phyloP scores from a whole-genome alignment of 306 rosid species.

The Cucurbita maxima region DNA sequence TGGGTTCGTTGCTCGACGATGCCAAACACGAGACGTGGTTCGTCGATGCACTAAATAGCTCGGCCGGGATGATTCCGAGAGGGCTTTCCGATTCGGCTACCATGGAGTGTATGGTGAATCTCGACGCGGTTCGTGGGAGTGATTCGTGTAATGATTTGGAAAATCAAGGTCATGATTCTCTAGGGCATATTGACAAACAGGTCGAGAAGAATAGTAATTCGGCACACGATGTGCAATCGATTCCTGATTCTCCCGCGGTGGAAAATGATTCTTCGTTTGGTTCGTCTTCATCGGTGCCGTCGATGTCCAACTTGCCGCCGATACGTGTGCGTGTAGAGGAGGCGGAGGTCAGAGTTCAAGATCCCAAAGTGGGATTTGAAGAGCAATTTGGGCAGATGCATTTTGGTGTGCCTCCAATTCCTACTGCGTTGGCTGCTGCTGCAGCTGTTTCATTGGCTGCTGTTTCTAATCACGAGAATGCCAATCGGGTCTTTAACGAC shows the following conservation, averaged over 20 bases:
- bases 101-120: conserved; percentile 31
- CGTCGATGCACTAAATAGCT: conserved; percentile 72
- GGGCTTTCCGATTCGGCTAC: conserved; percentile 57
- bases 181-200: conserved; percentile 22
- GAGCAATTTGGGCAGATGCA: conserved; percentile 58
- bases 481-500: conserved; percentile 42
- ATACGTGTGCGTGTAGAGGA: conserved; percentile 66
- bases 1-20: conserved; percentile 70
- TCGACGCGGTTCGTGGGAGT: conserved; percentile 32
- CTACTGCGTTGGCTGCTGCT: conserved; percentile 13
- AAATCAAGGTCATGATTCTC: conserved; percentile 20
- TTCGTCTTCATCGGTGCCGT: conserved; percentile 54
- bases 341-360: conserved; percentile 27
- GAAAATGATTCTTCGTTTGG: conserved; percentile 41
- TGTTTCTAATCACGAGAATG: conserved; percentile 15
- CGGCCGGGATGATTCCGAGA: conserved; percentile 31
- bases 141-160: conserved; percentile 59
- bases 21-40: conserved; percentile 88
- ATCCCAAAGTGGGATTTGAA: conserved; percentile 36
- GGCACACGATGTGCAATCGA: conserved; percentile 27
- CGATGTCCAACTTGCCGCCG: conserved; percentile 69
- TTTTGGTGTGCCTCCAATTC: conserved; percentile 30
- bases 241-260: conserved; percentile 40
- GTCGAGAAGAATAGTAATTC: conserved; percentile 16
- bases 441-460: conserved; percentile 5